phyloP scores from a whole-genome alignment of 768 basidiomycete species.

The Russula sp. region DNA sequence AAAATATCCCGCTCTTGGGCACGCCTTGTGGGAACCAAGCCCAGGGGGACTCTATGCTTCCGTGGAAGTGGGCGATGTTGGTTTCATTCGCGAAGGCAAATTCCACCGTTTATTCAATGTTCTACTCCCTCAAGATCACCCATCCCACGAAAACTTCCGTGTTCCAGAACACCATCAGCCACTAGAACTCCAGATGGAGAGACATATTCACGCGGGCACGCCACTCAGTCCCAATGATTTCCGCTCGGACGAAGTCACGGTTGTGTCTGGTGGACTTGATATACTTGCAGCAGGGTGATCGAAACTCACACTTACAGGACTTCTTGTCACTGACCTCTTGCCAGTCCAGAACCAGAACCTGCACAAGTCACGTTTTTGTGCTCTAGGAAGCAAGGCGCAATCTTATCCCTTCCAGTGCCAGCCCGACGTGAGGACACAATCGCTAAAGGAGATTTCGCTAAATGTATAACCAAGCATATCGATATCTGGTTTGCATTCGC shows the following conservation, averaged over 20 bases:
- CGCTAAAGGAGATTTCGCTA: neutral
- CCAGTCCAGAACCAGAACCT: neutral
- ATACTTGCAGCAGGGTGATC: neutral
- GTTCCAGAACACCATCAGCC: neutral
- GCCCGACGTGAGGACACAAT: neutral
- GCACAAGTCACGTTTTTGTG: neutral
- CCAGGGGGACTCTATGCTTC: neutral
- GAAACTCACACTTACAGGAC: neutral
- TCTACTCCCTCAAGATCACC: neutral
- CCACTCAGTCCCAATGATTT: neutral
- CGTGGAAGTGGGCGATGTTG: no score
- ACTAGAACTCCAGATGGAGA: neutral
- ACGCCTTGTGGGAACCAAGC: conserved; percentile 1
- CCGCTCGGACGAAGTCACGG: neutral
- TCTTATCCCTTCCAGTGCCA: neutral
- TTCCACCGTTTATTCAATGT: neutral
- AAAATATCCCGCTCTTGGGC: neutral
- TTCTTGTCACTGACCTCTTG: neutral
- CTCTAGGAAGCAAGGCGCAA: neutral
- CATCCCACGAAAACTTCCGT: neutral
- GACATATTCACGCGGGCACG: neutral
- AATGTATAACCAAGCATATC: neutral
- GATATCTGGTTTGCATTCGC: neutral
- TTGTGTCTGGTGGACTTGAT: neutral
- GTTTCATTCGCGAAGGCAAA: neutral